A percentile compares a stretch with the other conserved stretches of the same genome.
Conservation (phyloP, 768 basidiomycete genomes). For the Dendrothele bispora region DNA sequence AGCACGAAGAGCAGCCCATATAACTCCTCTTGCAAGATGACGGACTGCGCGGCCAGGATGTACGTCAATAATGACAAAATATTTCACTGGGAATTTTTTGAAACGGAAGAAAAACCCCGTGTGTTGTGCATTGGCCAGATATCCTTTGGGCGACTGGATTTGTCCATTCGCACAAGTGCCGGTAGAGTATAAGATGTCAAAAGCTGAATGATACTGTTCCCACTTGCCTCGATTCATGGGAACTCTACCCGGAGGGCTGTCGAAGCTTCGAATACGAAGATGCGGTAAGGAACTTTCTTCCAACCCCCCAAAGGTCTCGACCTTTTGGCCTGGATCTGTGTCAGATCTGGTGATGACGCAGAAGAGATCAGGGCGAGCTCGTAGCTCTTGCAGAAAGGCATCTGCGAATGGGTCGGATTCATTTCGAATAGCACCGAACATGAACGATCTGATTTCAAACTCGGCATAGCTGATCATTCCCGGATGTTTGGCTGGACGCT, state of each 20-base stretch:
- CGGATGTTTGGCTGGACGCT: slow-evolving; percentile 8
- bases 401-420: slow-evolving; percentile 23
- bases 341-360: slow-evolving; percentile 28
- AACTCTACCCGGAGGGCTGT: slow-evolving; percentile 14
- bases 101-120: slow-evolving; percentile 25
- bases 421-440: slow-evolving; percentile 31
- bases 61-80: slow-evolving; percentile 27
- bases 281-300: slow-evolving; percentile 7
- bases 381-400: slow-evolving; percentile 27
- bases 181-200: slow-evolving; percentile 23
- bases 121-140: slow-evolving; percentile 5
- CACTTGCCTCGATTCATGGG: slow-evolving; percentile 10
- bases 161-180: no score
- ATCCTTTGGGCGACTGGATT: slow-evolving; percentile 1
- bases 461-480: slow-evolving; percentile 23
- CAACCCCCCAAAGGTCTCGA: slow-evolving; percentile 25
- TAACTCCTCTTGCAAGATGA: slow-evolving; percentile 16
- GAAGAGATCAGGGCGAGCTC: slow-evolving; percentile 31
- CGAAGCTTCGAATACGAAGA: slow-evolving; percentile 17
- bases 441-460: slow-evolving; percentile 18
- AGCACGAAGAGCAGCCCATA: slow-evolving; percentile 31
- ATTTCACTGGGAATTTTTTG: slow-evolving; percentile 30
- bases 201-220: slow-evolving; percentile 12
- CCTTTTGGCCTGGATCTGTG: slow-evolving; percentile 18
- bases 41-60: slow-evolving; percentile 12